Percentiles rank a stretch among this genome's conserved stretches.
Evolutionary conservation across 306 rosid species (phyloP).

Genomic region (Abrus precatorius): DNA sequence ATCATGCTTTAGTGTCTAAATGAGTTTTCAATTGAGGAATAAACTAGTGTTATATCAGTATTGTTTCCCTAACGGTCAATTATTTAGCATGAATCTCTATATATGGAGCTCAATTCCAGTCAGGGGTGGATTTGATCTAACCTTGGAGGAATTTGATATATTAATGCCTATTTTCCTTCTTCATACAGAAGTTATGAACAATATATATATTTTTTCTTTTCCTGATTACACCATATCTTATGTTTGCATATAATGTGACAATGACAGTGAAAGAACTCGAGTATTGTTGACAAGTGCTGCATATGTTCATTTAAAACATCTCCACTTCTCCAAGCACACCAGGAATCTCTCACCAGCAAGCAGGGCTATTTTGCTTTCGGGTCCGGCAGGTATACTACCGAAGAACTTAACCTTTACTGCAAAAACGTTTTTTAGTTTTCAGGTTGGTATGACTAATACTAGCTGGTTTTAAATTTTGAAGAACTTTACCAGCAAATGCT

Average conservation of each 20-base stretch:
- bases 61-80: conserved; percentile 12
- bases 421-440: conserved; percentile 3
- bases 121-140: conserved; percentile 25
- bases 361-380: conserved; percentile 86
- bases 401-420: not conserved
- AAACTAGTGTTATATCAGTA: conserved; percentile 12
- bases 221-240: conserved; percentile 23
- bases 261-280: conserved; percentile 73
- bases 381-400: conserved; percentile 76
- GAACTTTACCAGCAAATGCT: conserved; percentile 92
- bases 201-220: not conserved
- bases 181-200: not conserved
- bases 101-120: conserved; percentile 11
- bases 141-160: conserved; percentile 28
- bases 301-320: conserved; percentile 76
- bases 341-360: conserved; percentile 93
- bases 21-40: conserved; percentile 13
- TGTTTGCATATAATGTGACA: conserved; percentile 32
- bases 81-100: conserved; percentile 24
- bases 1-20: conserved; percentile 10
- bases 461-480: conserved; percentile 44
- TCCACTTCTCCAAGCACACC: conserved; percentile 79
- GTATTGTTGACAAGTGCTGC: conserved; percentile 81
- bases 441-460: conserved; percentile 34
- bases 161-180: conserved; percentile 15